A percentile compares a stretch with the other conserved stretches of the same genome.
phyloP scores from a whole-genome alignment of 345 rosid genomes.

The Bruguiera sexangula region DNA sequence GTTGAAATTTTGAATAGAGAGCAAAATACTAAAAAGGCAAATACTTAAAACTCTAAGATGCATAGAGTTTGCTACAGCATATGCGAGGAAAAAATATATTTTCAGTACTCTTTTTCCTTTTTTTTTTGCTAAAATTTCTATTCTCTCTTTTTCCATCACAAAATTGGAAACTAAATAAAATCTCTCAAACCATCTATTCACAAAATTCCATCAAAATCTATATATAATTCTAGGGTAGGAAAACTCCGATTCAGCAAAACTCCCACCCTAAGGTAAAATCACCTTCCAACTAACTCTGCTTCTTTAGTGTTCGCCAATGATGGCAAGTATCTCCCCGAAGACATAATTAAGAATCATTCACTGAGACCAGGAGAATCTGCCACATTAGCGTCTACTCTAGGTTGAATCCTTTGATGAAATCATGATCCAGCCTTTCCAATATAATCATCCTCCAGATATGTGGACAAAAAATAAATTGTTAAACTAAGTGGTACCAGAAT shows the following conservation, averaged over 20 bases:
- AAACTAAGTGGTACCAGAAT: constrained; percentile 30
- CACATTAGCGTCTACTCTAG: not conserved
- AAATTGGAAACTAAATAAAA: constrained; percentile 4
- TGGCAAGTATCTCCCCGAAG: constrained; percentile 11
- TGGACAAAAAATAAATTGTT: not conserved
- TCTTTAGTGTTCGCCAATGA: constrained; percentile 5
- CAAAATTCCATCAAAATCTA: constrained; percentile 16
- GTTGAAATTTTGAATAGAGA: not conserved
- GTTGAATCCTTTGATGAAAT: constrained; percentile 1
- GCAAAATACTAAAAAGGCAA: not conserved
- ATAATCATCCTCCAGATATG: not conserved
- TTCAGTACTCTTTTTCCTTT: not conserved
- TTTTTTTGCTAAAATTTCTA: not conserved
- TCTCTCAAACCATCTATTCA: constrained; percentile 13
- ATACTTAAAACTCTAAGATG: not conserved
- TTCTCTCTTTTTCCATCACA: not conserved
- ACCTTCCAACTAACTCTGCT: not conserved
- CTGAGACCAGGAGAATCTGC: not conserved
- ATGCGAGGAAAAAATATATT: not conserved
- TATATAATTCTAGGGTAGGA: not conserved
- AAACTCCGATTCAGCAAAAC: not conserved
- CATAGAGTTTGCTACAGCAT: not conserved
- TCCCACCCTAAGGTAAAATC: not conserved
- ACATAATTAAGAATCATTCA: constrained; percentile 17
- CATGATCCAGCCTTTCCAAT: constrained; percentile 2